Evolutionary conservation across 208 protist species (phyloP).

Genomic region (Herpetomonas samuelpessoai): DNA sequence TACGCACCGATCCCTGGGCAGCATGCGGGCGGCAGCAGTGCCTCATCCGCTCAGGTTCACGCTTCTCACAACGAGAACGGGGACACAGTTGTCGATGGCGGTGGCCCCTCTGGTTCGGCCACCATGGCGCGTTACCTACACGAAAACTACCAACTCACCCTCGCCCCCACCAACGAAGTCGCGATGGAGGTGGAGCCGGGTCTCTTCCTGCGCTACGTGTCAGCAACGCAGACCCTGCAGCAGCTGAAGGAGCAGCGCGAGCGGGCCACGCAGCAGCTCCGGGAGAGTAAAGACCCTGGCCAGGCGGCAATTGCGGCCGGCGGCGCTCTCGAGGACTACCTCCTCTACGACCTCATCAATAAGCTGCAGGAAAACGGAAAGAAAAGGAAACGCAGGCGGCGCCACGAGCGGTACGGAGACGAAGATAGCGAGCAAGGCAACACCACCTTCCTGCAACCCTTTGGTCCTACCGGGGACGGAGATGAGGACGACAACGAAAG

Average conservation of each 20-base stretch:
- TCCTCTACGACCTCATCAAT: slow-evolving; percentile 2
- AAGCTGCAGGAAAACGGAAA: neutral
- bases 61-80: neutral
- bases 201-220: slow-evolving; percentile 43
- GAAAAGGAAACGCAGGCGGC: neutral
- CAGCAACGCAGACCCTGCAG: neutral
- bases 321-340: slow-evolving; percentile 1
- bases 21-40: neutral
- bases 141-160: slow-evolving; percentile 23
- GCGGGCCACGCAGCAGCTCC: neutral
- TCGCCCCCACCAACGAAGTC: slow-evolving; percentile 35
- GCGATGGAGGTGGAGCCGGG: slow-evolving; percentile 79
- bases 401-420: neutral
- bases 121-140: slow-evolving; percentile 11
- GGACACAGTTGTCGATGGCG: neutral
- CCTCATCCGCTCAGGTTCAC: slow-evolving; percentile 1
- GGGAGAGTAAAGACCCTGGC: neutral
- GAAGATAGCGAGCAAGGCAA: slow-evolving; percentile 5
- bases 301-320: neutral
- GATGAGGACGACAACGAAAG: slow-evolving; percentile 3
- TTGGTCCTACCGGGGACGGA: slow-evolving; percentile 1
- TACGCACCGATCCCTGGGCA: slow-evolving; percentile 4
- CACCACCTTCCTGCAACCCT: neutral
- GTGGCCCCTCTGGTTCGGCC: no score
- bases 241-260: slow-evolving; percentile 12